Conservation (phyloP, 2,329 filamentous ascomycete genomes). For the Cercospora citrullina region DNA sequence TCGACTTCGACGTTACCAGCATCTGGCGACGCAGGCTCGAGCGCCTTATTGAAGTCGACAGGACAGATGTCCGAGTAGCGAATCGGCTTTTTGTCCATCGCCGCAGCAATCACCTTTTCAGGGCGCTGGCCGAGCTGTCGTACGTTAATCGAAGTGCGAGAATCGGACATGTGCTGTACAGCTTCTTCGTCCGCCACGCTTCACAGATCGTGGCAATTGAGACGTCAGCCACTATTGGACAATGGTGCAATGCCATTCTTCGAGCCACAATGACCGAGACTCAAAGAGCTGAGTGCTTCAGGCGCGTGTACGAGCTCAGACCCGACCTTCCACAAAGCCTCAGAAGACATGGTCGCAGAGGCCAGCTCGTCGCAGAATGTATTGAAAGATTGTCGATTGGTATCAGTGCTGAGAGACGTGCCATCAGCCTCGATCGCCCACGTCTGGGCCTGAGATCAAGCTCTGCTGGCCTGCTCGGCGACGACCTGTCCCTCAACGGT, state of each 20-base stretch:
- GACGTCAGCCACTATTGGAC: conserved; percentile 17
- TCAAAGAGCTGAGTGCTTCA: conserved; percentile 16
- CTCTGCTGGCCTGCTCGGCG: conserved; percentile 6
- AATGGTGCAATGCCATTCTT: conserved; percentile 21
- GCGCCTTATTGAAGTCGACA: conserved; percentile 13
- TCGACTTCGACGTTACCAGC: not conserved
- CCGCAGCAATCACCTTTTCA: conserved; percentile 18
- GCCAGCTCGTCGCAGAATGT: conserved; percentile 14
- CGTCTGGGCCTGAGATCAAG: not conserved
- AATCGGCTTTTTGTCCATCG: conserved; percentile 12
- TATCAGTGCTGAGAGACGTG: not conserved
- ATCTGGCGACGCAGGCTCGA: conserved; percentile 13
- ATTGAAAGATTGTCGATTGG: conserved; percentile 9
- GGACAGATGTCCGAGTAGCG: conserved; percentile 1
- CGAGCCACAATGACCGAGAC: conserved; percentile 17
- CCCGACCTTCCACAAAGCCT: conserved; percentile 17
- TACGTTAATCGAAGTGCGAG: conserved; percentile 12
- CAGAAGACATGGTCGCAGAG: conserved; percentile 15
- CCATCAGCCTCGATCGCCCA: not conserved
- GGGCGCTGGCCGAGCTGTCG: conserved; percentile 20
- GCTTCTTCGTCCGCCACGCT: conserved; percentile 18
- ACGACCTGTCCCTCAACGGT: not conserved
- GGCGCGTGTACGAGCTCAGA: conserved; percentile 10
- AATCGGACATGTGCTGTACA: conserved; percentile 15
- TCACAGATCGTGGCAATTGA: conserved; percentile 15